phyloP scores from a whole-genome alignment of 2,329 filamentous ascomycete genomes.

The Aureobasidium sp. region DNA sequence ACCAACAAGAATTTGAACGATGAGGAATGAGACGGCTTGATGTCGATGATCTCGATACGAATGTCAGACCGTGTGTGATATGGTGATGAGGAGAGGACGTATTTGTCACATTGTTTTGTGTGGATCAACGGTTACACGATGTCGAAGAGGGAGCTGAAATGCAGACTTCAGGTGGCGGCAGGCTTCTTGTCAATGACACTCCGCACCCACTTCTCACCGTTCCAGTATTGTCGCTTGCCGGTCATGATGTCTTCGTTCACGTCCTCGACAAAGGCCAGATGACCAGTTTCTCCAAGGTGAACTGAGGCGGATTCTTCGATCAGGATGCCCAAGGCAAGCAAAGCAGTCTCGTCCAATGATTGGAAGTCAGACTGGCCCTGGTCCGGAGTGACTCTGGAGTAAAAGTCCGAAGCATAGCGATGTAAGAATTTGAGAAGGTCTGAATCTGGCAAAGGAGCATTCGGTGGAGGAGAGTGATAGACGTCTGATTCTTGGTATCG shows the following conservation, averaged over 20 bases:
- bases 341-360: slow-evolving; percentile 71
- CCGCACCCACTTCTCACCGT: slow-evolving; percentile 10
- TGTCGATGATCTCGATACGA: slow-evolving; percentile 3
- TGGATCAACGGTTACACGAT: background rate
- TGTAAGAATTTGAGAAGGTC: slow-evolving; percentile 65
- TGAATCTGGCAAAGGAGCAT: slow-evolving; percentile 51
- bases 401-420: slow-evolving; percentile 60
- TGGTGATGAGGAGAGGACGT: background rate
- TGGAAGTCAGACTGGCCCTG: slow-evolving; percentile 37
- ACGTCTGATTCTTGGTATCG: slow-evolving; percentile 65
- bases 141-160: slow-evolving; percentile 1
- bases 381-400: slow-evolving; percentile 35
- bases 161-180: background rate
- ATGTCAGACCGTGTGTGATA: background rate
- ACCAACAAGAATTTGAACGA: background rate
- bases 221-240: slow-evolving; percentile 15
- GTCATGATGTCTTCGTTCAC: slow-evolving; percentile 25
- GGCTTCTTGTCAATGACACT: slow-evolving; percentile 12
- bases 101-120: slow-evolving; percentile 7
- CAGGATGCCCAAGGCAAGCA: slow-evolving; percentile 67
- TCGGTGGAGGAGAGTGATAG: slow-evolving; percentile 40
- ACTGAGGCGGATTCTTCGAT: slow-evolving; percentile 63
- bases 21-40: background rate
- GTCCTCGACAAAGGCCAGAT: slow-evolving; percentile 64
- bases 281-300: slow-evolving; percentile 56